A percentile compares a stretch with the other conserved stretches of the same genome.
Conservation (phyloP, 2,329 filamentous ascomycete species). For the Colletotrichum sublineola region DNA sequence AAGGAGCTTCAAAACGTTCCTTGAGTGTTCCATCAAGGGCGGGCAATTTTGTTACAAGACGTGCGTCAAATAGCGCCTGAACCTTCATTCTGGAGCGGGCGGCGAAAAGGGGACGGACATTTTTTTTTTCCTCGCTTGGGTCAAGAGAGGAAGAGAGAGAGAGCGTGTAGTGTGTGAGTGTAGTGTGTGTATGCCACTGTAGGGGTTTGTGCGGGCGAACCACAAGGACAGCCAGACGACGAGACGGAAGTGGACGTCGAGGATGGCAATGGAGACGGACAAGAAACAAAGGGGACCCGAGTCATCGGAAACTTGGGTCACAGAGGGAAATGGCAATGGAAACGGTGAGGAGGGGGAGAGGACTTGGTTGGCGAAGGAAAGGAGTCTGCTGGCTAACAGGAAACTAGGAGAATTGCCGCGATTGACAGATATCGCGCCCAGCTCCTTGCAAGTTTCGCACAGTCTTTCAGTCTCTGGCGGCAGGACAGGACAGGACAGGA, state of each 20-base stretch:
- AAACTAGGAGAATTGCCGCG: slow-evolving; percentile 17
- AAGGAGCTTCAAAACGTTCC: slow-evolving; percentile 45
- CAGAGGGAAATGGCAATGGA: slow-evolving; percentile 6
- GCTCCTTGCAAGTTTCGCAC: slow-evolving; percentile 36
- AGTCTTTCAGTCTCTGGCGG: slow-evolving; percentile 28
- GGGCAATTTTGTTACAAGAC: slow-evolving; percentile 51
- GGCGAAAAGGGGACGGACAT: slow-evolving; percentile 26
- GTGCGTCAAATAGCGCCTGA: slow-evolving; percentile 55
- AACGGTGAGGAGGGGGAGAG: background rate
- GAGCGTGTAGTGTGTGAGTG: background rate
- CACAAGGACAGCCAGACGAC: background rate
- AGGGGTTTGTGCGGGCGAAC: slow-evolving; percentile 1
- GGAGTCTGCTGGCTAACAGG: too few relatives aligned
- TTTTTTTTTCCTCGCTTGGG: background rate
- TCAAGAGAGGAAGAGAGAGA: slow-evolving; percentile 1
- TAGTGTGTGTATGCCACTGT: background rate
- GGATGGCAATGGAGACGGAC: slow-evolving; percentile 4
- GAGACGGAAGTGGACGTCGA: slow-evolving; percentile 7
- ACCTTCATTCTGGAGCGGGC: slow-evolving; percentile 40
- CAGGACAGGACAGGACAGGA: too few relatives aligned
- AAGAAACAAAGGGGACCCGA: slow-evolving; percentile 37
- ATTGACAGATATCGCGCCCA: slow-evolving; percentile 27
- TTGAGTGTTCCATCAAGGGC: slow-evolving; percentile 49
- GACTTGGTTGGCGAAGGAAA: too few relatives aligned
- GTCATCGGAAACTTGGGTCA: slow-evolving; percentile 27